phyloP scores from a whole-genome alignment of 371 early-diverging fungal genomes.

The Mucor saturninus region DNA sequence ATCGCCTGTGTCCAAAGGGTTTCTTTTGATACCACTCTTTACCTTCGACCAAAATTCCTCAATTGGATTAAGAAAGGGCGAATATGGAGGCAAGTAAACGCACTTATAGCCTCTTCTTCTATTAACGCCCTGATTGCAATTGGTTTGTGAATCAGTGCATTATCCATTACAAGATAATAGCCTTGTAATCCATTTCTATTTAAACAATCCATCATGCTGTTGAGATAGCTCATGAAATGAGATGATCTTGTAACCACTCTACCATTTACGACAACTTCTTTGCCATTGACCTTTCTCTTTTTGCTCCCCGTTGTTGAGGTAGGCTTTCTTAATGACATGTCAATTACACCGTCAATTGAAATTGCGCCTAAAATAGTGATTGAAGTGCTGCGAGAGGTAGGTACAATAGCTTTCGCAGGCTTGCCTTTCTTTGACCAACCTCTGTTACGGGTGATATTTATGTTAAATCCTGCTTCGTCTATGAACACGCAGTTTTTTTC shows the following conservation, averaged over 20 bases:
- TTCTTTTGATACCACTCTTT: constrained; percentile 18
- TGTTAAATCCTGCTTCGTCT: no score
- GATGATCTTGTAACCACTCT: background rate
- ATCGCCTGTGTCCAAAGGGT: constrained; percentile 9
- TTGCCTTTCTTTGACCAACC: no score
- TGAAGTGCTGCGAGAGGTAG: no score
- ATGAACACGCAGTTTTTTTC: no score
- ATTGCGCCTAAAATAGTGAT: no score
- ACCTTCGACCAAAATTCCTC: constrained; percentile 30
- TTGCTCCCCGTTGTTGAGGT: no score
- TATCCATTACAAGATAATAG: constrained; percentile 10
- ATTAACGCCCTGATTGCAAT: background rate
- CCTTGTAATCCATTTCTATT: constrained; percentile 17
- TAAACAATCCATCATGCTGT: background rate
- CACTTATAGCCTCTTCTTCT: constrained; percentile 7
- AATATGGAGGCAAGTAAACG: constrained; percentile 21
- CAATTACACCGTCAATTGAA: no score
- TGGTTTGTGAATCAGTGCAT: constrained; percentile 7
- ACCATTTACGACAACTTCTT: background rate
- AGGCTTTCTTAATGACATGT: no score
- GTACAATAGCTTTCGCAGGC: no score
- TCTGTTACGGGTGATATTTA: no score
- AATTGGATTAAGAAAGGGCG: constrained; percentile 29
- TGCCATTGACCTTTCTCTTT: constrained; percentile 2
- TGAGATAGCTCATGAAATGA: constrained; percentile 1